These are phyloP conservation scores for Suillus cothurnatus DNA, from an alignment of 768 basidiomycete genomes.

Conservation along the genomic window DNA sequence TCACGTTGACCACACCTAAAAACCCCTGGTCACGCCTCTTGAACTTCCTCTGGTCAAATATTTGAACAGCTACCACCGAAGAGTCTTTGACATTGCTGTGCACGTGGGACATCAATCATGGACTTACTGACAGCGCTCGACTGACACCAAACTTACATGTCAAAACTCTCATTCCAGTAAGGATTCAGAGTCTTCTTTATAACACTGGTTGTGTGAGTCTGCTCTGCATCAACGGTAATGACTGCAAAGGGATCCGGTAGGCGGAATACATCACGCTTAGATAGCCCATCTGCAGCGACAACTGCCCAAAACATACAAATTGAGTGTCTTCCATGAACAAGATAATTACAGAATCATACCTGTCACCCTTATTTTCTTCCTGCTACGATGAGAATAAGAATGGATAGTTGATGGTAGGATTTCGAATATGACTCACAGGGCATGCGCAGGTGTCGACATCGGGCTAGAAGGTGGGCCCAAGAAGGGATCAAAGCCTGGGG, in stretches of 20 bases:
- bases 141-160: constrained; percentile 64
- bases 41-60: constrained; percentile 99
- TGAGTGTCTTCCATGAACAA: constrained; percentile 3
- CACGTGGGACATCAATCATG: constrained; percentile 8
- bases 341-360: constrained; percentile 42
- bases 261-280: constrained; percentile 94
- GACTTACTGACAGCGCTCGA: not conserved
- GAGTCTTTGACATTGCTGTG: constrained; percentile 91
- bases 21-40: constrained; percentile 98
- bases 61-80: constrained; percentile 97
- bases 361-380: constrained; percentile 79
- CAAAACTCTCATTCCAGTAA: constrained; percentile 98
- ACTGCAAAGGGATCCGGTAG: constrained; percentile 98
- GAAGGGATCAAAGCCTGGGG: constrained; percentile 1
- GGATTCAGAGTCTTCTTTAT: constrained; percentile 96
- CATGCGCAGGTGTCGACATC: constrained; percentile 31
- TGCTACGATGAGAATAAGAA: constrained; percentile 34
- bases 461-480: constrained; percentile 3
- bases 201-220: constrained; percentile 95
- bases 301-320: constrained; percentile 47
- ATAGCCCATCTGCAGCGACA: constrained; percentile 92
- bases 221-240: constrained; percentile 96
- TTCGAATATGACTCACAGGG: constrained; percentile 25
- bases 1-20: constrained; percentile 94
- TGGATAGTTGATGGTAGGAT: not conserved